Evolutionary conservation across 495 filamentous ascomycete genomes (phyloP).

Genomic region (Pseudoneurospora amorphoporcata): DNA sequence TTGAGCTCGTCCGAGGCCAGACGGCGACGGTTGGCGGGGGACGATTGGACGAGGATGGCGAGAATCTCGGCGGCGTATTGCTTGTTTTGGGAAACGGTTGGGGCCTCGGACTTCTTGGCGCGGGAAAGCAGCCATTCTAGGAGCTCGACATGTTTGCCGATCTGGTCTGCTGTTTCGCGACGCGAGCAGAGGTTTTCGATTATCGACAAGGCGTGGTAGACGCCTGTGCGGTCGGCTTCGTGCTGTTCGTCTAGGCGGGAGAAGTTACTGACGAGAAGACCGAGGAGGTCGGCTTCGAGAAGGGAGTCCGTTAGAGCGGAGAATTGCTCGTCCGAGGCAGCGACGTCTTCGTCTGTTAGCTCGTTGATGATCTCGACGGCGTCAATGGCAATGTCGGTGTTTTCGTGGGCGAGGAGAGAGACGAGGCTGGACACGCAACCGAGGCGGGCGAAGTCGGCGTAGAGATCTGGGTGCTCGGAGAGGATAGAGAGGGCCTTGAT

Average conservation of each 20-base stretch:
- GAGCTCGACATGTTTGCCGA: constrained; percentile 56
- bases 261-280: constrained; percentile 75
- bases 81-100: constrained; percentile 65
- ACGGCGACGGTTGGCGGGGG: constrained; percentile 56
- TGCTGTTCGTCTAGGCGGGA: constrained; percentile 67
- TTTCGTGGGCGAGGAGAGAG: constrained; percentile 80
- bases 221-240: constrained; percentile 69
- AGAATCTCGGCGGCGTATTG: constrained; percentile 91
- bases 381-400: constrained; percentile 92
- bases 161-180: constrained; percentile 49
- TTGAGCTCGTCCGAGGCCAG: constrained; percentile 48
- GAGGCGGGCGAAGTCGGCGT: constrained; percentile 69
- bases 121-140: constrained; percentile 69
- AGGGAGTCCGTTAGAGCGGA: constrained; percentile 68
- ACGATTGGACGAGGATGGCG: constrained; percentile 57
- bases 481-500: constrained; percentile 85
- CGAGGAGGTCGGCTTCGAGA: constrained; percentile 72
- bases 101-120: constrained; percentile 22
- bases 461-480: constrained; percentile 77
- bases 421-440: constrained; percentile 71
- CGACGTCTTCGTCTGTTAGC: constrained; percentile 88
- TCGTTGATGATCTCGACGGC: constrained; percentile 85
- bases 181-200: constrained; percentile 77
- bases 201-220: constrained; percentile 77
- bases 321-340: constrained; percentile 78